A percentile compares a stretch with the other conserved stretches of the same genome.
phyloP scores from a whole-genome alignment of 1,284 basidiomycete species.

The Irpex rosettiformis region DNA sequence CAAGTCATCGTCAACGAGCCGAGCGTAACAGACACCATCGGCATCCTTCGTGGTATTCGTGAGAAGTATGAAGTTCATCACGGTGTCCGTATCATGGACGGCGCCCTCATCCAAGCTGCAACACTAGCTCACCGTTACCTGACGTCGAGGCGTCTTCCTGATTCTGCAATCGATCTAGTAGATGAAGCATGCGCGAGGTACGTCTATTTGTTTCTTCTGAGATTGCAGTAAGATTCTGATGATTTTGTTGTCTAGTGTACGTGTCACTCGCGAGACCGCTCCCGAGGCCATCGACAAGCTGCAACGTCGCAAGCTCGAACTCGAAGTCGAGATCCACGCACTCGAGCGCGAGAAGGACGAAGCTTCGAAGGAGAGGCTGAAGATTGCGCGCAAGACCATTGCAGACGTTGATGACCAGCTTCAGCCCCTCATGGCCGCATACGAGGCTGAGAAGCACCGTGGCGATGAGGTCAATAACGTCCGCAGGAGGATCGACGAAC shows the following conservation, averaged over 20 bases:
- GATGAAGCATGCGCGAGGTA: slow-evolving; percentile 91
- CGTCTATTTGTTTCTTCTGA: slow-evolving; percentile 18
- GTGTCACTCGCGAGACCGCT: slow-evolving; percentile 91
- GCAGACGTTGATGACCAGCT: slow-evolving; percentile 88
- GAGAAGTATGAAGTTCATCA: slow-evolving; percentile 86
- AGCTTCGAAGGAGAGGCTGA: slow-evolving; percentile 87
- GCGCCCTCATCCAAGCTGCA: slow-evolving; percentile 87
- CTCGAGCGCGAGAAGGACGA: slow-evolving; percentile 92
- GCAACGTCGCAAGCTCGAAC: slow-evolving; percentile 88
- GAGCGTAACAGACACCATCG: slow-evolving; percentile 86
- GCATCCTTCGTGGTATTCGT: slow-evolving; percentile 87
- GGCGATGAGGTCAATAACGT: slow-evolving; percentile 84
- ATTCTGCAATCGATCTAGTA: slow-evolving; percentile 90
- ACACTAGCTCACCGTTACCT: slow-evolving; percentile 94
- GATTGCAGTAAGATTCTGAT: slow-evolving; percentile 9
- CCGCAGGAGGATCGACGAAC: slow-evolving; percentile 85
- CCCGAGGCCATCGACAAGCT: slow-evolving; percentile 95
- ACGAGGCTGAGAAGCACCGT: slow-evolving; percentile 86
- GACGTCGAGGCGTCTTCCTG: slow-evolving; percentile 81
- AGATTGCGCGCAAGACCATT: slow-evolving; percentile 74
- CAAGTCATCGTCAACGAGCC: slow-evolving; percentile 96
- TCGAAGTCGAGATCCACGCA: slow-evolving; percentile 96
- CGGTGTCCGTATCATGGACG: slow-evolving; percentile 88
- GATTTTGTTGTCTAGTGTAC: slow-evolving; percentile 52
- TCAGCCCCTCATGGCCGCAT: slow-evolving; percentile 84